Conservation (phyloP, 495 filamentous ascomycete genomes). For the Penicillium mononematosum region DNA sequence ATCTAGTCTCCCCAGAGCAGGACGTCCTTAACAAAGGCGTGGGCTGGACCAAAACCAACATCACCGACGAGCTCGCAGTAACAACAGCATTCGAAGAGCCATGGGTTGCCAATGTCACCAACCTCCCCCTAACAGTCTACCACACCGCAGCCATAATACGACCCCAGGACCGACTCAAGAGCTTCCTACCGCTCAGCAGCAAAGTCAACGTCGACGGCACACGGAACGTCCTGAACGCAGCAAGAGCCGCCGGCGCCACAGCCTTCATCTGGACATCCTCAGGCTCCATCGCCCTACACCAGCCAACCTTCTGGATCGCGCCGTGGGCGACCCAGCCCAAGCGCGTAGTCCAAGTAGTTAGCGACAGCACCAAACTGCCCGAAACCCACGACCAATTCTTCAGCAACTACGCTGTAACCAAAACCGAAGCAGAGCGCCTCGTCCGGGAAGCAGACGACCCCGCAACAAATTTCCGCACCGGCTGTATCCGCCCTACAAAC, state of each 20-base stretch:
- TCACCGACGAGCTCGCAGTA: constrained; percentile 47
- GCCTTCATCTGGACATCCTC: constrained; percentile 58
- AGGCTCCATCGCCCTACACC: constrained; percentile 46
- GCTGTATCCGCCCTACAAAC: constrained; percentile 56
- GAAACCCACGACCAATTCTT: constrained; percentile 50
- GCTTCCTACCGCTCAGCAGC: constrained; percentile 44
- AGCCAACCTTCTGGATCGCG: constrained; percentile 47
- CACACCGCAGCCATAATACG: constrained; percentile 57
- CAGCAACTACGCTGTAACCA: constrained; percentile 55
- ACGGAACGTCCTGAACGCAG: constrained; percentile 47
- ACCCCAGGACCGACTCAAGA: constrained; percentile 46
- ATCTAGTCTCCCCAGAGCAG: constrained; percentile 46
- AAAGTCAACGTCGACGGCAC: constrained; percentile 58
- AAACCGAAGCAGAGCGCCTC: constrained; percentile 53
- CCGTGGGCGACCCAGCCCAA: constrained; percentile 46
- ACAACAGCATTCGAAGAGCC: constrained; percentile 48
- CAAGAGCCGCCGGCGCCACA: constrained; percentile 45
- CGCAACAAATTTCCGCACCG: constrained; percentile 49
- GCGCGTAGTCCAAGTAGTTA: constrained; percentile 43
- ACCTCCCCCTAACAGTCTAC: constrained; percentile 54
- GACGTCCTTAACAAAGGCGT: constrained; percentile 42
- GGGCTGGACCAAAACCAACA: constrained; percentile 51
- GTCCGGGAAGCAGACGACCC: constrained; percentile 47
- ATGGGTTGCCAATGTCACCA: constrained; percentile 46
- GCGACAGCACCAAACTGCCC: constrained; percentile 47